phyloP scores from a whole-genome alignment of 2,329 filamentous ascomycete genomes.

The Colletotrichum tamarilloi region DNA sequence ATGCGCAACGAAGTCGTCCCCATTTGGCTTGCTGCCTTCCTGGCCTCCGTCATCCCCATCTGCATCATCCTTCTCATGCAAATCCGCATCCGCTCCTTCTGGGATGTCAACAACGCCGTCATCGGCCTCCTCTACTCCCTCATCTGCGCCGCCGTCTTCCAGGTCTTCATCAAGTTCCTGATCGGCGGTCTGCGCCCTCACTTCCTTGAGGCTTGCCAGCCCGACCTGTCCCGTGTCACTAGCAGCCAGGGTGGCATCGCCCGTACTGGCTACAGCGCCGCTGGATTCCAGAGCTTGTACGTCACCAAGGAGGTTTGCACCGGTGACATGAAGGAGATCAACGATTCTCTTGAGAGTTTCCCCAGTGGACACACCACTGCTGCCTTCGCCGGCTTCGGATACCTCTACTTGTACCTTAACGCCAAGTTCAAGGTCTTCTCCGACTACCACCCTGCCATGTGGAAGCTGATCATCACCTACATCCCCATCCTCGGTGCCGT shows the following conservation, averaged over 20 bases:
- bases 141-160: slow-evolving; percentile 78
- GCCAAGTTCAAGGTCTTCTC: slow-evolving; percentile 81
- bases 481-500: slow-evolving; percentile 74
- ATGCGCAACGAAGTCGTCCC: slow-evolving; percentile 77
- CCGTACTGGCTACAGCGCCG: slow-evolving; percentile 54
- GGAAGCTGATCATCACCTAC: slow-evolving; percentile 76
- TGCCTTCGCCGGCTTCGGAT: slow-evolving; percentile 78
- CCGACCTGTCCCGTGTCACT: slow-evolving; percentile 58
- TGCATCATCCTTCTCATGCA: slow-evolving; percentile 73
- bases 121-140: slow-evolving; percentile 77
- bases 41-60: slow-evolving; percentile 74
- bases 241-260: slow-evolving; percentile 55
- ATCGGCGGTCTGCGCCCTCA: slow-evolving; percentile 80
- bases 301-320: slow-evolving; percentile 78
- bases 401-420: slow-evolving; percentile 79
- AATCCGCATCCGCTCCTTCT: slow-evolving; percentile 74
- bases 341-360: slow-evolving; percentile 77
- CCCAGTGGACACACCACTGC: slow-evolving; percentile 81
- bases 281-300: slow-evolving; percentile 70
- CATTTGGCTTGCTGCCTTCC: slow-evolving; percentile 76
- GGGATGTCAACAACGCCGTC: slow-evolving; percentile 77
- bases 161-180: slow-evolving; percentile 80
- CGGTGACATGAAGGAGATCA: slow-evolving; percentile 71
- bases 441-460: slow-evolving; percentile 79
- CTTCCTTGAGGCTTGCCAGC: slow-evolving; percentile 78